Percentiles rank a stretch among this genome's conserved stretches.
phyloP scores from a whole-genome alignment of 2,329 filamentous ascomycete genomes.

The Sporothrix protearum region DNA sequence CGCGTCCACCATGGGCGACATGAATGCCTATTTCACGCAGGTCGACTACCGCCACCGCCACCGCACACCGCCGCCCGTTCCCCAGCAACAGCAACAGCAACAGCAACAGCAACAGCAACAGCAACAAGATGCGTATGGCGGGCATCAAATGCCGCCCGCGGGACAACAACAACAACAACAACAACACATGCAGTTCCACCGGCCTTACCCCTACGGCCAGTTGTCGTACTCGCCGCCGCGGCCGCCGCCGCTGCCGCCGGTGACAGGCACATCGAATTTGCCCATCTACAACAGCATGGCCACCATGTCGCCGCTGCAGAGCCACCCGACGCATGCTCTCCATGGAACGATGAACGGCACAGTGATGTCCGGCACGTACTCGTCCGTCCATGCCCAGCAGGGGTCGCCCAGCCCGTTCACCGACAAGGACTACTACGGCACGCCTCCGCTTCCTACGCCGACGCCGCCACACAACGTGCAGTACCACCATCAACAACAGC shows the following conservation, averaged over 20 bases:
- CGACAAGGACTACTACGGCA: conserved; percentile 23
- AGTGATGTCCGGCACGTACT: neutral
- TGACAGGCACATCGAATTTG: neutral
- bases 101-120: neutral
- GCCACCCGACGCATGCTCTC: conserved; percentile 15
- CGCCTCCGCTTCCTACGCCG: neutral
- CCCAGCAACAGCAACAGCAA: neutral
- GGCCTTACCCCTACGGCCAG: neutral
- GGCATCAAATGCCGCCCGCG: neutral
- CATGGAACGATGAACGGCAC: neutral
- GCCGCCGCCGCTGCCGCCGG: no score
- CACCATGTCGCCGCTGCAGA: conserved; percentile 19
- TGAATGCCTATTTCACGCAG: conserved; percentile 14
- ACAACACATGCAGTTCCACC: conserved; percentile 8
- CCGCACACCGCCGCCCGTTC: conserved; percentile 14
- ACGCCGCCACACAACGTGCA: conserved; percentile 8
- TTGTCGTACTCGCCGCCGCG: neutral
- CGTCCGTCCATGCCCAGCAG: neutral
- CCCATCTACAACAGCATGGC: conserved; percentile 21
- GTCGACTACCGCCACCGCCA: conserved; percentile 17
- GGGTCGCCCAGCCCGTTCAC: conserved; percentile 21
- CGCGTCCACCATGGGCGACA: conserved; percentile 14
- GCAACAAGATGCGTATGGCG: neutral
- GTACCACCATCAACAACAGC: neutral
- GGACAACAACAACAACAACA: no score